Evolutionary conservation across 768 basidiomycete genomes (phyloP), one percentile per base, ranked within the genome.

Genomic region (Gloeopeniophorella convolvens): DNA sequence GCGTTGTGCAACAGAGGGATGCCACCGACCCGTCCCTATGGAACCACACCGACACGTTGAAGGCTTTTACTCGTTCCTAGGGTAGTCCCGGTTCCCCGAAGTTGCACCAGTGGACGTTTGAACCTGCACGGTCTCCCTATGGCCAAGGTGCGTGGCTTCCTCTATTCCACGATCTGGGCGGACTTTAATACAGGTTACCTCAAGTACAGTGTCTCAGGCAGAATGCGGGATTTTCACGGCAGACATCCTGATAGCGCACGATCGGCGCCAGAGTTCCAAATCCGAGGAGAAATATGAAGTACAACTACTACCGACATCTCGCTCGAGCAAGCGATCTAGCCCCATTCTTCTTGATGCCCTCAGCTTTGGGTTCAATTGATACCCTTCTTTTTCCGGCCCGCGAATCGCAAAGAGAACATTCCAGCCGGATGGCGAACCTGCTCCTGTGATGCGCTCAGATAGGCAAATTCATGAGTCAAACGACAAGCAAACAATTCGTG

Each of bases 401-500:
- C 32, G 47, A 53, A 53, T 46, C 51, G 26, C 36, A 48, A 36
- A 44, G 27, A 34, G 30, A 12, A 43, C 20, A 35, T 42, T 21
- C 43, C 36, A 32, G 18, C 40, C 21, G 35, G 31, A 15, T 8
- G 27, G 18, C 40, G 48, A 30, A 26, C 41, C 31, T 28, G 35
- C 52, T 18, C 21, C 24, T 40, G 33, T 37, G 55, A 54, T 56
- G 44, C 12, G 4, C 55, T 47, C 23, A 24, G 55, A 56, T 56
- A 55, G 42, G 51, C 44, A 55, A 44, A 33, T 49, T 18, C 28
- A 30, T 35, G 18, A 37, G 40, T 34, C 41, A 44, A 27, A 12
- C 30, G 15, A 33, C 37, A 7, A 37, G n/a, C 50, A 58, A 58
- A 58, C 57, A 58, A 46, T 58, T 23, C 45, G 49, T 51, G 50